These are phyloP conservation scores for Epichloe brachyelytri DNA, from an alignment of 2,329 filamentous ascomycete genomes.

Conservation along the genomic window DNA sequence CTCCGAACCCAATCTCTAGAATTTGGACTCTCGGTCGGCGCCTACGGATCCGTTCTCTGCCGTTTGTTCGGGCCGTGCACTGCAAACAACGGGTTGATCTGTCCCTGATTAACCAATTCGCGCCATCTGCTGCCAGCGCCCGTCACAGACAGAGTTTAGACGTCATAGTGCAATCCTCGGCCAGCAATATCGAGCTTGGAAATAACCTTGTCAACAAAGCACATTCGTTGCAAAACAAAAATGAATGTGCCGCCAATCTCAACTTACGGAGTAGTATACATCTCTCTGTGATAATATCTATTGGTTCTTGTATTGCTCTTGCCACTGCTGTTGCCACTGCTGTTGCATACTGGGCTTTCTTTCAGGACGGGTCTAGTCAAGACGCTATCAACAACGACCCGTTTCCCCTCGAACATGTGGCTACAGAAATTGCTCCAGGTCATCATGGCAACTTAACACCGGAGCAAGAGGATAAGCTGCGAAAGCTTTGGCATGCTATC, in stretches of 20 bases:
- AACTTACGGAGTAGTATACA: background rate
- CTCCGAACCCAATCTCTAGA: background rate
- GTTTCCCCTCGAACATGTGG: slow-evolving; percentile 20
- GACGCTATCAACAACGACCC: background rate
- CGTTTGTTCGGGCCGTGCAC: background rate
- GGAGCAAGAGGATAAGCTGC: slow-evolving; percentile 79
- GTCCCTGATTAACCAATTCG: background rate
- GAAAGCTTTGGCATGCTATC: slow-evolving; percentile 69
- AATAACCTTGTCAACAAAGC: background rate
- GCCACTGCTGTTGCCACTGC: slow-evolving; percentile 4
- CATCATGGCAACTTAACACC: slow-evolving; percentile 77
- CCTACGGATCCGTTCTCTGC: background rate
- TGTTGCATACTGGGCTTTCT: slow-evolving; percentile 2
- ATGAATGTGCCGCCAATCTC: background rate
- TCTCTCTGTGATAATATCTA: background rate
- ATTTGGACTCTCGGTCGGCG: background rate
- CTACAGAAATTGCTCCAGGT: slow-evolving; percentile 44
- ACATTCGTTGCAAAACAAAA: background rate
- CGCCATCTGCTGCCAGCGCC: background rate
- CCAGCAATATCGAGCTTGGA: background rate
- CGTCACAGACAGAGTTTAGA: background rate
- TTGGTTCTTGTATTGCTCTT: slow-evolving; percentile 3
- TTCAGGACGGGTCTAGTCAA: background rate
- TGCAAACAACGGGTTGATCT: background rate
- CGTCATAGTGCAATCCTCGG: background rate